Percentiles rank a stretch among this genome's conserved stretches.
These are phyloP conservation scores for Lentinula novae-zelandiae DNA, from an alignment of 1,284 basidiomycete species.

Conservation along the genomic window DNA sequence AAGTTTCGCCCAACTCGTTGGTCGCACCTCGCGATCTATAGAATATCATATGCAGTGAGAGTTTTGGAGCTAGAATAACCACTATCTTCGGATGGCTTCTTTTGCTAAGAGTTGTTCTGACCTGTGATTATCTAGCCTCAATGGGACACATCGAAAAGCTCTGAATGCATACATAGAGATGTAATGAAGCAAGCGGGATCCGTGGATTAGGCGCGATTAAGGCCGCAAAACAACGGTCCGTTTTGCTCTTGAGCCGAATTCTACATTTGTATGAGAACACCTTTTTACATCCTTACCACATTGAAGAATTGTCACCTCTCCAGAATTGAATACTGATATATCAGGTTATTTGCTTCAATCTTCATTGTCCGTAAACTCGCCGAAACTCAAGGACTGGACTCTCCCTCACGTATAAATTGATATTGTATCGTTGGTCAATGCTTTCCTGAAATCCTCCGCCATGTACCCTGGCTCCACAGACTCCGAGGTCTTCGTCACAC, in stretches of 20 bases:
- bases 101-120: background rate
- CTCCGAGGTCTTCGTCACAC: conserved; percentile 34
- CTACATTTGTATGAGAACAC: background rate
- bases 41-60: background rate
- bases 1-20: conserved; percentile 24
- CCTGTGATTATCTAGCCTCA: conserved; percentile 8
- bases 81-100: conserved; percentile 2
- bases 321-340: conserved; percentile 11
- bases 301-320: conserved; percentile 2
- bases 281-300: conserved; percentile 5
- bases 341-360: conserved; percentile 13
- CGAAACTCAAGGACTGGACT: conserved; percentile 6
- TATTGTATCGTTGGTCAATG: background rate
- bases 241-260: background rate
- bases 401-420: conserved; percentile 12
- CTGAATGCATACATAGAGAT: background rate
- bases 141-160: conserved; percentile 1
- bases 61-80: background rate
- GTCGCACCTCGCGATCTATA: background rate
- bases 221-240: conserved; percentile 9
- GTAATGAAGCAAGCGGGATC: conserved; percentile 1
- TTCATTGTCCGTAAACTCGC: conserved; percentile 16
- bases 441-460: background rate
- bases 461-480: conserved; percentile 7
- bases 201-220: conserved; percentile 3